Evolutionary conservation across 345 rosid genomes (phyloP), one percentile per base, ranked within the genome.

Genomic region (Pistacia integerrima): DNA sequence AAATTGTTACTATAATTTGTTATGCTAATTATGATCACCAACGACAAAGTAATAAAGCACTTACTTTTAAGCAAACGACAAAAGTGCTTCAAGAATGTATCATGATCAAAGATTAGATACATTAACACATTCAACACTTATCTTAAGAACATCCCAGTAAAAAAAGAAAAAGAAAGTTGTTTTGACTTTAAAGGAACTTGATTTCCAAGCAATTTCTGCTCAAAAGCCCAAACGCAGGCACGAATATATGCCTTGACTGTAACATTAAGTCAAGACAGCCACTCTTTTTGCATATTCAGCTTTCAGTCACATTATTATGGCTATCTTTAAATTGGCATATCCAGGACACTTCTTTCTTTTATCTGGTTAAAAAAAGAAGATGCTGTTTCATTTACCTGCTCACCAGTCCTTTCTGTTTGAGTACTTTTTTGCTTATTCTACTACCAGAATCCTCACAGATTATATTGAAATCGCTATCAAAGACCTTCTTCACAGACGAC

Each of bases 341-440:
- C 28, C 46, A 41, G 46, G 46, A 7, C 9, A 5, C 22, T 7
- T 14, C 13, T 12, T 56, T 71, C 20, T 5, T 22, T 35, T 70
- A n/a, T 17, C 22, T 3, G 74, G 38, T 54, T 41, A 57, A 38
- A 25, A 11, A 38, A 8, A 22, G 38, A 58, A 58, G 74, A 59
- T 72, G 66, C 74, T 59, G 67, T 71, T 52, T 71, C 52, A 20
- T 22, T 22, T 57, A 20, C 22, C 17, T 36, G 18, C n/a, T 22
- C 49, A 38, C 64, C 74, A 70, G 8, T 36, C 18, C 64, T 71
- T 71, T 20, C 0, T 25, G 1, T 25, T 61, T 8, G 10, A 14
- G 4, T 44, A 1, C 1, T 12, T 66, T 8, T 7, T 41, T 60
- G 16, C 36, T 60, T 3, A 4, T 25, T 30, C 28, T 25, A 60